A percentile compares a stretch with the other conserved stretches of the same genome.
Evolutionary conservation across 2,329 filamentous ascomycete species (phyloP).

Genomic region (Zasmidium cellare): DNA sequence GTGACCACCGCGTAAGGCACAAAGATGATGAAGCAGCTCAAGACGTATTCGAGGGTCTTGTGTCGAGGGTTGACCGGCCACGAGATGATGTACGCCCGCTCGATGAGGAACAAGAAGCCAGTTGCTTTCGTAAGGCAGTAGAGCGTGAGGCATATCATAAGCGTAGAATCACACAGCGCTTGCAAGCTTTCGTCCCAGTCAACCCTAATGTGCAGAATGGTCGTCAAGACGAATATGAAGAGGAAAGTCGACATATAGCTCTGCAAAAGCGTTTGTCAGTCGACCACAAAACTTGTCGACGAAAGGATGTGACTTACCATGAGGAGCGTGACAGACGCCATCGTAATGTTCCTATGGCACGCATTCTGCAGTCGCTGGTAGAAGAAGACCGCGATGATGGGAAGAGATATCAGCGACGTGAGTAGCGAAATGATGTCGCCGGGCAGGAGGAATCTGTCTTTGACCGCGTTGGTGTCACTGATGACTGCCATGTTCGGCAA

Average conservation of each 20-base stretch:
- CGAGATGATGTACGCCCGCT: constrained; percentile 24
- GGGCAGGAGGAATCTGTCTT: constrained; percentile 8
- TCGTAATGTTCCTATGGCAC: constrained; percentile 8
- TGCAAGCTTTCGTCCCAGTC: constrained; percentile 6
- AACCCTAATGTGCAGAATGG: constrained; percentile 17
- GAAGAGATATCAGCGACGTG: constrained; percentile 12
- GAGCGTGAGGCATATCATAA: constrained; percentile 19
- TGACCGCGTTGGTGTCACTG: constrained; percentile 11
- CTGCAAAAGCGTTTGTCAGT: constrained; percentile 5
- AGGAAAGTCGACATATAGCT: constrained; percentile 20
- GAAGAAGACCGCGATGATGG: constrained; percentile 13
- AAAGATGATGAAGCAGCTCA: constrained; percentile 19
- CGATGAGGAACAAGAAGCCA: constrained; percentile 21
- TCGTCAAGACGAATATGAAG: constrained; percentile 21
- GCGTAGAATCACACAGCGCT: constrained; percentile 15
- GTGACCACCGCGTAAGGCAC: constrained; percentile 14
- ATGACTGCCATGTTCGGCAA: constrained; percentile 12
- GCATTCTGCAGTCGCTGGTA: constrained; percentile 11
- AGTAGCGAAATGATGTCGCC: constrained; percentile 13
- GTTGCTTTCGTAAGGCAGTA: constrained; percentile 18
- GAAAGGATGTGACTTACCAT: constrained; percentile 4
- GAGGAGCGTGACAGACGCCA: constrained; percentile 18
- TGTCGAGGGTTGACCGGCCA: constrained; percentile 19
- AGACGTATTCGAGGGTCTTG: constrained; percentile 19
- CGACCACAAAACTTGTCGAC: background rate